Evolutionary conservation across 1,284 basidiomycete genomes (phyloP).

Genomic region (Puccinia horiana): DNA sequence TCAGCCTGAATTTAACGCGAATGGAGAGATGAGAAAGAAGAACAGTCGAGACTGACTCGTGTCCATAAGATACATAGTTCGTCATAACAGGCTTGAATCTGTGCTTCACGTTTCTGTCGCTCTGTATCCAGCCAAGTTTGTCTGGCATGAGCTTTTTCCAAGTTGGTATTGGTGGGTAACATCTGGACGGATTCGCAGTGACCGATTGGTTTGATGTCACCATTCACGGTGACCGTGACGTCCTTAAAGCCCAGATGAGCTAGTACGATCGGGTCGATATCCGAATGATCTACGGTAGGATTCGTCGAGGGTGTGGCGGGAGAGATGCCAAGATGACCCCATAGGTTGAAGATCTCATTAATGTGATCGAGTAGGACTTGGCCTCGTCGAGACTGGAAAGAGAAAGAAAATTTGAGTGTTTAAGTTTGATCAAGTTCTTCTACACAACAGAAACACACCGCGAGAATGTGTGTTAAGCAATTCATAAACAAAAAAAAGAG

Average conservation of each 20-base stretch:
- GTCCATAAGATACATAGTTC: constrained; percentile 79
- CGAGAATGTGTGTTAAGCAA: neutral
- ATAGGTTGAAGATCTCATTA: constrained; percentile 33
- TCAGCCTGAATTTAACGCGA: no score
- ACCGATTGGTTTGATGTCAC: constrained; percentile 25
- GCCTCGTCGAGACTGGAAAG: constrained; percentile 10
- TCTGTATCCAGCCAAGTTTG: constrained; percentile 24
- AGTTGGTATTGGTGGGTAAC: constrained; percentile 32
- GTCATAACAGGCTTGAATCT: constrained; percentile 82
- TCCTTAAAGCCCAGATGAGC: constrained; percentile 29
- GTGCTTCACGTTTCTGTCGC: constrained; percentile 63
- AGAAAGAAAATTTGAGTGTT: constrained; percentile 22
- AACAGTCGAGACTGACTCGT: constrained; percentile 52
- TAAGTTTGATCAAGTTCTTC: constrained; percentile 2
- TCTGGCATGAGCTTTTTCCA: neutral
- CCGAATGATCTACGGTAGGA: neutral
- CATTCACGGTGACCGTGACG: constrained; percentile 26
- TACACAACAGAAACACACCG: neutral
- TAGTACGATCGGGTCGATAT: constrained; percentile 33
- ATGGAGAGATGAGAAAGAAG: neutral
- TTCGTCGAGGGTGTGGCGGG: constrained; percentile 10
- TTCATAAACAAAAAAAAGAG: neutral
- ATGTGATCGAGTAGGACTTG: constrained; percentile 10
- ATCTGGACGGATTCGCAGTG: constrained; percentile 27
- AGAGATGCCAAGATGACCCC: constrained; percentile 40